Evolutionary conservation across 768 basidiomycete species (phyloP), one percentile per base, ranked within the genome.

Genomic region (Boletus barrowsii): DNA sequence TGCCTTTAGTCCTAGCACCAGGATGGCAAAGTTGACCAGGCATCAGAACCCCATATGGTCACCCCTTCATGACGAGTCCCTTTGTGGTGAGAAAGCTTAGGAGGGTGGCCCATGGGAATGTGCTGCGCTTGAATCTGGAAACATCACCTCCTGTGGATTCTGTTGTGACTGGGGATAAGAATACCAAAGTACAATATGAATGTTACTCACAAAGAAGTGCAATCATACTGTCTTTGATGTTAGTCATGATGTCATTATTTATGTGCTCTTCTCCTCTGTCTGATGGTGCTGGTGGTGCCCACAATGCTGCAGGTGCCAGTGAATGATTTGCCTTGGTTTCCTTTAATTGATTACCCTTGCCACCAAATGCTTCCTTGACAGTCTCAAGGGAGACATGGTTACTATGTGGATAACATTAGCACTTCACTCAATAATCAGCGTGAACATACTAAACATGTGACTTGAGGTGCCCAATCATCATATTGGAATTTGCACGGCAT

Each of bases 381-480:
- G 13, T 32, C 43, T 55, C 49, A 2, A 55, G 49, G 13, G 42
- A 55, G n/a, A 55, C 54, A 6, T 36, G 11, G 17, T 55, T 55
- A 33, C 48, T 49, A 15, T 4, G 5, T 24, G 10, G 18, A 29
- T 26, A 24, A 39, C 2, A 6, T 48, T 48, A 32, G 22, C 29
- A n/a, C 32, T 2, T 10, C n/a, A 11, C 35, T 46, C 14, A 13
- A 22, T 29, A 10, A 15, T n/a, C 14, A 48, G 36, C n/a, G 10
- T 6, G 24, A 20, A 55, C 36, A 17, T 51, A 56, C 55, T 51
- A 51, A 2, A 56, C 46, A 18, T 56, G 55, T 4, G 50, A 24
- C 24, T 56, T 56, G 42, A 56, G 55, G 10, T 56, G 49, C 1
- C 50, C 41, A 11, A 56, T 48, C 26, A 56, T 52, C n/a, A 2